phyloP scores from a whole-genome alignment of 2,329 filamentous ascomycete genomes.

The Teratosphaeria zuluensis region DNA sequence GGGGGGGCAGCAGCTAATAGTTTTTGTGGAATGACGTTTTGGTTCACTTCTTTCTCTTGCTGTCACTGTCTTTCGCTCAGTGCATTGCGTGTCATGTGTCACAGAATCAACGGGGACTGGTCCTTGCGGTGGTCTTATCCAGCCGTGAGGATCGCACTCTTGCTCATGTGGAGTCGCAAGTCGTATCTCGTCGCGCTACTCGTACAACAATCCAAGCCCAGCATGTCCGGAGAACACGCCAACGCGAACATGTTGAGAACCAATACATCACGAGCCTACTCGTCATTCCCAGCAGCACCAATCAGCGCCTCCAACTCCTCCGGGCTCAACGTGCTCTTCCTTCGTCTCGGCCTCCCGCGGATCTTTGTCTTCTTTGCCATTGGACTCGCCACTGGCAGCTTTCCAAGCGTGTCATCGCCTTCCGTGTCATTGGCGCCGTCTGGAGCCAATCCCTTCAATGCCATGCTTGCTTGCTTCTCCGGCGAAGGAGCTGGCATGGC shows the following conservation, averaged over 20 bases:
- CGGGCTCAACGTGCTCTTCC: conserved; percentile 65
- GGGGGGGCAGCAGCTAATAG: not conserved
- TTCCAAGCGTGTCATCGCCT: conserved; percentile 22
- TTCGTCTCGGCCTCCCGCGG: conserved; percentile 50
- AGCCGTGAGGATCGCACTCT: too few species aligned
- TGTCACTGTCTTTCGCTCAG: not conserved
- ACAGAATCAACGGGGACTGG: too few species aligned
- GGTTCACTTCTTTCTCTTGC: not conserved
- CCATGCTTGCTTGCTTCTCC: not conserved
- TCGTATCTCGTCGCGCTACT: too few species aligned
- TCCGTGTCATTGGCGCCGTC: conserved; percentile 20
- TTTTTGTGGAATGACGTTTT: not conserved
- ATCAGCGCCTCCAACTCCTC: conserved; percentile 53
- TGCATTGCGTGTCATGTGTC: too few species aligned
- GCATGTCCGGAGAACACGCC: not conserved
- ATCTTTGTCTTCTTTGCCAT: conserved; percentile 37
- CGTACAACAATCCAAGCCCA: not conserved
- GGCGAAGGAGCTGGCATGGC: not conserved
- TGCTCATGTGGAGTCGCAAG: too few species aligned
- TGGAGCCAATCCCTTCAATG: conserved; percentile 6
- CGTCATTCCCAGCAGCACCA: not conserved
- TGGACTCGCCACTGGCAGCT: conserved; percentile 26
- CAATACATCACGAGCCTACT: not conserved
- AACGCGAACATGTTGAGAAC: not conserved
- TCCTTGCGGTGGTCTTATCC: too few species aligned